Percentiles rank a stretch among this genome's conserved stretches.
Evolutionary conservation across 352 stramenopile species (phyloP).

Genomic region (Globisporangium parvum): DNA sequence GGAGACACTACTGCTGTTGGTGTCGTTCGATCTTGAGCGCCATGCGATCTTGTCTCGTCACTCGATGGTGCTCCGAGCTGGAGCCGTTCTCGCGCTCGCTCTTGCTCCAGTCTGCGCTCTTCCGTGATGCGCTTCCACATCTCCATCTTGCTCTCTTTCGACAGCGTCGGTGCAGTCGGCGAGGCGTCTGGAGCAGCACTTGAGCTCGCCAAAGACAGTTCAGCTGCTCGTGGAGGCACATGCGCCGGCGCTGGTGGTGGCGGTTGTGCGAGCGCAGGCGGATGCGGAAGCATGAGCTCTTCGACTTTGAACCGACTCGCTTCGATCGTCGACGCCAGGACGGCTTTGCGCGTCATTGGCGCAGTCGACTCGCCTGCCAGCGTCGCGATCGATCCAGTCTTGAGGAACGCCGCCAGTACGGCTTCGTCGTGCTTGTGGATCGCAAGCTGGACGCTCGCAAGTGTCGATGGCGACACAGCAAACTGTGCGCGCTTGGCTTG

Average conservation of each 20-base stretch:
- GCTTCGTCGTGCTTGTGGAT: constrained; percentile 19
- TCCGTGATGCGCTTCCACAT: constrained; percentile 61
- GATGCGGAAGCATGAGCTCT: constrained; percentile 6
- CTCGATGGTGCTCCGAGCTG: constrained; percentile 2
- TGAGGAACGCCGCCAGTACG: constrained; percentile 15
- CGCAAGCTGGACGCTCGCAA: constrained; percentile 18
- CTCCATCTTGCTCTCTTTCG: constrained; percentile 50
- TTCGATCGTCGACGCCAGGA: constrained; percentile 4
- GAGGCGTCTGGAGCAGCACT: not conserved
- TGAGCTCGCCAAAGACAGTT: not conserved
- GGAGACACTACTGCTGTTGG: not conserved
- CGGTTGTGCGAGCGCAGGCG: not conserved
- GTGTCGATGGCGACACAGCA: constrained; percentile 8
- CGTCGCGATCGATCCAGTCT: constrained; percentile 11
- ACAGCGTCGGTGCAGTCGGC: constrained; percentile 15
- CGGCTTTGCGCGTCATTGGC: constrained; percentile 1
- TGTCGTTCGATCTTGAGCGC: not conserved
- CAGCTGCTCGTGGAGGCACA: not conserved
- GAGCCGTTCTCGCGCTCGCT: constrained; percentile 16
- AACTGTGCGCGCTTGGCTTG: constrained; percentile 17
- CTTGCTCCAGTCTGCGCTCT: constrained; percentile 30
- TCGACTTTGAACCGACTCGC: constrained; percentile 15
- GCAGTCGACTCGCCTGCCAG: not conserved
- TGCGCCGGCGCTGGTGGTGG: constrained; percentile 1
- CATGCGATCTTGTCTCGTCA: not conserved